Evolutionary conservation across 2,329 filamentous ascomycete species (phyloP).

Genomic region (Ploettnerulaceae sp.): DNA sequence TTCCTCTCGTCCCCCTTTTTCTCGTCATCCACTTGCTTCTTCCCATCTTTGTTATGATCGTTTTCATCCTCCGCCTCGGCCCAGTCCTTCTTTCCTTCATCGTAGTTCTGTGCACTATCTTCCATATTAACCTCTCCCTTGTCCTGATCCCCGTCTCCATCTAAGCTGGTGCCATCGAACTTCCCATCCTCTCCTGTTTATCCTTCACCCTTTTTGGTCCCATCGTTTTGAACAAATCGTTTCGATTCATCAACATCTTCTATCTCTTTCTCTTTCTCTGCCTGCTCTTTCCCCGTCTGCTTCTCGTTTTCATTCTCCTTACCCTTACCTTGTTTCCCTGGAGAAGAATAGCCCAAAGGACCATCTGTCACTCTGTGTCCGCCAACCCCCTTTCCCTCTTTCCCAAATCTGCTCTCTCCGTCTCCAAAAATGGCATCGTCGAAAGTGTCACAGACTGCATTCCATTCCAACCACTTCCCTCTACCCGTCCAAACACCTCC

Average conservation of each 20-base stretch:
- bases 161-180: background rate
- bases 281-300: background rate
- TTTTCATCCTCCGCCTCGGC: background rate
- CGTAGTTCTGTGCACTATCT: background rate
- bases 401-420: constrained; percentile 38
- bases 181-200: background rate
- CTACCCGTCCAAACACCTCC: constrained; percentile 49
- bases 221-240: background rate
- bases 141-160: background rate
- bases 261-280: too few relatives aligned
- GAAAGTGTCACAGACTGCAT: constrained; percentile 42
- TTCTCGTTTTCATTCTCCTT: background rate
- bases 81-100: too few relatives aligned
- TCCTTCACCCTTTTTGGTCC: too few relatives aligned
- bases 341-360: too few relatives aligned
- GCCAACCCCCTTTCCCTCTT: background rate
- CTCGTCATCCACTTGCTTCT: background rate
- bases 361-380: background rate
- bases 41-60: background rate
- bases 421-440: constrained; percentile 45
- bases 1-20: background rate
- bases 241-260: background rate
- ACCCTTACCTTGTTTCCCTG: too few relatives aligned
- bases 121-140: background rate
- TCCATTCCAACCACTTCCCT: constrained; percentile 43